These are phyloP conservation scores for Kwoniella mangroviensis DNA, from an alignment of 768 basidiomycete genomes.

Conservation along the genomic window DNA sequence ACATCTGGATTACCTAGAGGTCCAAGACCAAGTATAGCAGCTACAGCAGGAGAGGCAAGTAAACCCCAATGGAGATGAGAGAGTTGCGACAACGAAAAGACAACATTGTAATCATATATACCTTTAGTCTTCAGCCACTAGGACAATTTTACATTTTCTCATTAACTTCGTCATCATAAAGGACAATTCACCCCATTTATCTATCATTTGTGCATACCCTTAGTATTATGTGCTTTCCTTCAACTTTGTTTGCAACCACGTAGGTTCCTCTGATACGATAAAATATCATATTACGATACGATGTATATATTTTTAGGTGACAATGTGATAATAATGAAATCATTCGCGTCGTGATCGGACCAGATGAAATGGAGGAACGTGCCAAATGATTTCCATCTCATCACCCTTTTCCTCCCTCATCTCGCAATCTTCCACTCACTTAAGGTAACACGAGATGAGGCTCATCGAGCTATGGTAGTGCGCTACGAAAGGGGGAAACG, in stretches of 20 bases:
- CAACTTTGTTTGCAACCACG: no score
- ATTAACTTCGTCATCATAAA: background rate
- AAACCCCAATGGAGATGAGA: constrained; percentile 16
- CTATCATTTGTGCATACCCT: no score
- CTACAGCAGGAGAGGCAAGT: constrained; percentile 7
- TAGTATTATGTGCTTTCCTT: background rate
- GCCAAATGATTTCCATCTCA: background rate
- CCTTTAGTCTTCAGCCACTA: no score
- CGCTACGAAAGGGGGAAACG: no score
- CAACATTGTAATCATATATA: background rate
- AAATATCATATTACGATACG: background rate
- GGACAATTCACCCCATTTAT: background rate
- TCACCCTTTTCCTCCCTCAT: background rate
- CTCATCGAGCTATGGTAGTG: no score
- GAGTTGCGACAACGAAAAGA: background rate
- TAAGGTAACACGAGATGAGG: no score
- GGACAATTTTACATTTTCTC: no score
- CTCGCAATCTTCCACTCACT: background rate
- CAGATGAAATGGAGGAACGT: background rate
- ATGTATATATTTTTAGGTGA: background rate
- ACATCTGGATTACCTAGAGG: constrained; percentile 18
- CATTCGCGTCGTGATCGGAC: background rate
- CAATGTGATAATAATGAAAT: background rate
- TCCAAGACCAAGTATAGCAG: constrained; percentile 12
- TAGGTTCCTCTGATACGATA: background rate